These are phyloP conservation scores for Scolecobasidium constrictum DNA, from an alignment of 2,329 filamentous ascomycete species.

Conservation along the genomic window DNA sequence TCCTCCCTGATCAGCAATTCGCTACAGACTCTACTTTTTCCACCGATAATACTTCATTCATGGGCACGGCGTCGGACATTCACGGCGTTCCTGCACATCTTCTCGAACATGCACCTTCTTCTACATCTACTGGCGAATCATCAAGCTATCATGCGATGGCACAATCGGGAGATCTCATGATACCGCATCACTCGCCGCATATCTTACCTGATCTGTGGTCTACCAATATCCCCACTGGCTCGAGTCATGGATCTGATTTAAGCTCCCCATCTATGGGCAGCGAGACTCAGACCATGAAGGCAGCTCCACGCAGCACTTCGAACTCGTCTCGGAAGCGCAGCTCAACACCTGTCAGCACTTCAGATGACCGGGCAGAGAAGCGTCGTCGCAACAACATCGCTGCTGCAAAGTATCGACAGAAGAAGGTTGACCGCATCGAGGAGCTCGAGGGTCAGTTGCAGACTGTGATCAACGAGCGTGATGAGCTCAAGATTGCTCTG, in stretches of 20 bases:
- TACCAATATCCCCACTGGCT: background rate
- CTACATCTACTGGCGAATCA: background rate
- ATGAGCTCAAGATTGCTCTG: conserved; percentile 51
- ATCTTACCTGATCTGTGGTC: background rate
- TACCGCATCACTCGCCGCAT: background rate
- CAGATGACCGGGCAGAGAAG: conserved; percentile 27
- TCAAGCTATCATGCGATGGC: no score
- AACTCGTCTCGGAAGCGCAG: background rate
- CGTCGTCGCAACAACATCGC: conserved; percentile 60
- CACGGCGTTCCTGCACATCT: background rate
- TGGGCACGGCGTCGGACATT: background rate
- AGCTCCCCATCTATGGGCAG: background rate
- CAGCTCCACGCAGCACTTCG: background rate
- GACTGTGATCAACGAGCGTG: conserved; percentile 49
- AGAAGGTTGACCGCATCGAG: conserved; percentile 54
- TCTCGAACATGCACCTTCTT: background rate
- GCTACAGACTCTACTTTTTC: background rate
- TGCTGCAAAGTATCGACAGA: conserved; percentile 61
- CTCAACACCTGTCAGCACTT: background rate
- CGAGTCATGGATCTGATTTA: background rate
- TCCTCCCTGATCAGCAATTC: background rate
- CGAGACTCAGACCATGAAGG: no score
- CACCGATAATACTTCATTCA: background rate
- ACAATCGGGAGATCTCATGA: no score
- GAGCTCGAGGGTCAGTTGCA: conserved; percentile 51